Percentiles rank a stretch among this genome's conserved stretches.
Conservation (phyloP, 2,329 filamentous ascomycete genomes). For the Aspergillus flavus region DNA sequence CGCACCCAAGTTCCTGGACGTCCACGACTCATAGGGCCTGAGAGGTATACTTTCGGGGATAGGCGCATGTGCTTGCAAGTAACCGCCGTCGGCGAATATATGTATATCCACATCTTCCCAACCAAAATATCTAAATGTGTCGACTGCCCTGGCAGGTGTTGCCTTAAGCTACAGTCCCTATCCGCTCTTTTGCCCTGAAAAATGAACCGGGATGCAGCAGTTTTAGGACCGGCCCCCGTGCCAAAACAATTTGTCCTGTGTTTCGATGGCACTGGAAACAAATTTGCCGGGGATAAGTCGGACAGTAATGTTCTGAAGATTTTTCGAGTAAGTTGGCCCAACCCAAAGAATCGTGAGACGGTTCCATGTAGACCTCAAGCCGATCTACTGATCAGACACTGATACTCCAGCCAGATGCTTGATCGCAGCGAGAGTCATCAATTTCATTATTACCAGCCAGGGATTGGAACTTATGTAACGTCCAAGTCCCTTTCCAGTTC, state of each 20-base stretch:
- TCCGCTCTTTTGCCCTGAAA: not conserved
- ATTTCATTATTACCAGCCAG: constrained; percentile 48
- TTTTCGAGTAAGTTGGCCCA: constrained; percentile 39
- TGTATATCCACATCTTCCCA: constrained; percentile 8
- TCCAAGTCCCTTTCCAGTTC: constrained; percentile 33
- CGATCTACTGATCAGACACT: not conserved
- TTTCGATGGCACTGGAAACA: constrained; percentile 50
- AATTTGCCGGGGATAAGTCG: constrained; percentile 45
- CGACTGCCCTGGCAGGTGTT: constrained; percentile 5
- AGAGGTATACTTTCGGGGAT: constrained; percentile 3
- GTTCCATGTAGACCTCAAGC: not conserved
- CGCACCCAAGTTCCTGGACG: constrained; percentile 2
- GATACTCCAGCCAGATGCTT: constrained; percentile 35
- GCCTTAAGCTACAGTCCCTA: not conserved
- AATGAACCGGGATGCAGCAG: constrained; percentile 12
- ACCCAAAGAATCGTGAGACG: constrained; percentile 8
- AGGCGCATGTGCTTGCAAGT: constrained; percentile 11
- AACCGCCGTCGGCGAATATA: not conserved
- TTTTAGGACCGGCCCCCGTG: constrained; percentile 12
- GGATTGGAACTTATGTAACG: constrained; percentile 49
- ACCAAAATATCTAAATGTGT: constrained; percentile 5
- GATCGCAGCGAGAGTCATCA: constrained; percentile 43
- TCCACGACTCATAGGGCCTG: constrained; percentile 1
- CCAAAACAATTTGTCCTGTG: constrained; percentile 46
- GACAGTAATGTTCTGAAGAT: constrained; percentile 53